A percentile compares a stretch with the other conserved stretches of the same genome.
These are phyloP conservation scores for Chrysoporthe cubensis DNA, from an alignment of 2,329 filamentous ascomycete genomes.

Conservation along the genomic window DNA sequence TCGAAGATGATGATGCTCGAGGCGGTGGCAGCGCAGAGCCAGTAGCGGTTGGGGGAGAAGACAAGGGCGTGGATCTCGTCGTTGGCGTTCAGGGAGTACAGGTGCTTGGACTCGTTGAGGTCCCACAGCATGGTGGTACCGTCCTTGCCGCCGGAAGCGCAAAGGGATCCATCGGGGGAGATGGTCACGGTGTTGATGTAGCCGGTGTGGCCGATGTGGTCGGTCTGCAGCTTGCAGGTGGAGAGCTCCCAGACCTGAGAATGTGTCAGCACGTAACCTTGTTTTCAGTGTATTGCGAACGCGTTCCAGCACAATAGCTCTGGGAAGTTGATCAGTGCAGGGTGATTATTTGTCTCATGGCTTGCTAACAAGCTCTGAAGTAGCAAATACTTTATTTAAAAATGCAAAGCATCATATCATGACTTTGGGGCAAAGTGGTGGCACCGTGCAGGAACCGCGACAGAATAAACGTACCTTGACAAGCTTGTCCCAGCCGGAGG, in stretches of 20 bases:
- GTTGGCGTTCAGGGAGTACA: conserved; percentile 98
- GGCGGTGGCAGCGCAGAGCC: conserved; percentile 97
- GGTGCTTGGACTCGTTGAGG: conserved; percentile 99
- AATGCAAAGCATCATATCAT: conserved; percentile 86
- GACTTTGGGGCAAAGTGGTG: conserved; percentile 39
- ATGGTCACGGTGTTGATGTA: conserved; percentile 99
- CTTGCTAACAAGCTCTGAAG: conserved; percentile 91
- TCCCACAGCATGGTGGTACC: conserved; percentile 99
- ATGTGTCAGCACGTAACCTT: conserved; percentile 34
- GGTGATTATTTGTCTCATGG: conserved; percentile 98
- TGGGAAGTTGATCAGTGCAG: conserved; percentile 70
- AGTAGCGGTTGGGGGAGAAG: conserved; percentile 99
- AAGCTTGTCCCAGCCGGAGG: conserved; percentile 98
- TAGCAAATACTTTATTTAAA: conserved; percentile 96
- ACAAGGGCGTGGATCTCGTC: conserved; percentile 99
- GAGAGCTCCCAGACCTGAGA: conserved; percentile 98
- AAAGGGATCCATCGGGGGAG: conserved; percentile 98
- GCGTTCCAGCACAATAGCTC: background rate
- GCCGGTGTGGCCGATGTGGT: conserved; percentile 99
- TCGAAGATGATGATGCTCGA: conserved; percentile 99
- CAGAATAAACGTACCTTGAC: conserved; percentile 81
- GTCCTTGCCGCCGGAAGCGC: conserved; percentile 99
- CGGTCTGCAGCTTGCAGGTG: conserved; percentile 98
- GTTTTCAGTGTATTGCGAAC: background rate
- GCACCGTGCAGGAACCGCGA: conserved; percentile 12